Percentiles rank a stretch among this genome's conserved stretches.
Conservation (phyloP, 768 basidiomycete genomes). For the Dacryopinax spathularia region DNA sequence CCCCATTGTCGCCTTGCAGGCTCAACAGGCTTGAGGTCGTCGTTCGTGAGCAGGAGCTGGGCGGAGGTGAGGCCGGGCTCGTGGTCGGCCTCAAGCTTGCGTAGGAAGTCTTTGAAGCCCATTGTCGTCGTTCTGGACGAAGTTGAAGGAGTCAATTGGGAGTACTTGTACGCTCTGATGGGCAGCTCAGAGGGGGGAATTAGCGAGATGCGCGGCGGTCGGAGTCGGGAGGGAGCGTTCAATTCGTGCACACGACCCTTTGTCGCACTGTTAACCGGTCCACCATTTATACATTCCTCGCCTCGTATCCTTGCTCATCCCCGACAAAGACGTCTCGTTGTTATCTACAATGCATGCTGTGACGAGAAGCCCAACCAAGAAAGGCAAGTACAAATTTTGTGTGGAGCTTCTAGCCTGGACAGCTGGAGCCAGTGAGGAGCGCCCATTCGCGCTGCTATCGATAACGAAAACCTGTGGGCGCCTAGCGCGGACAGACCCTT, state of each 20-base stretch:
- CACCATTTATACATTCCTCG: not conserved
- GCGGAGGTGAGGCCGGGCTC: constrained; percentile 38
- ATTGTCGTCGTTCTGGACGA: not conserved
- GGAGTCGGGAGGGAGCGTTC: not conserved
- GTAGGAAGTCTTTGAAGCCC: constrained; percentile 8
- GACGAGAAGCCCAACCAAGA: not conserved
- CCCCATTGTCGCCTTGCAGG: constrained; percentile 52
- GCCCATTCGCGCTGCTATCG: not conserved
- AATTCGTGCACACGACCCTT: not conserved
- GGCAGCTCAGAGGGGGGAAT: not conserved
- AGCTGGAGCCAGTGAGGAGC: not conserved
- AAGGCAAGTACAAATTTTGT: not conserved
- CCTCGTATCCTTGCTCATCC: not conserved
- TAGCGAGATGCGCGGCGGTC: not conserved
- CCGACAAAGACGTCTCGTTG: not conserved
- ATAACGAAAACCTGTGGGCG: not conserved
- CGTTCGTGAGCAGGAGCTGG: constrained; percentile 52
- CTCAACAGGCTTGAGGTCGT: constrained; percentile 51
- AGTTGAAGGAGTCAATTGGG: not conserved
- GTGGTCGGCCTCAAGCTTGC: constrained; percentile 36
- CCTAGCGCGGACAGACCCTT: not conserved
- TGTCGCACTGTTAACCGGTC: not conserved
- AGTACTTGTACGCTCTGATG: not conserved
- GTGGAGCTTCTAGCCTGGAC: not conserved
- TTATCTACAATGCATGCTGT: not conserved